These are phyloP conservation scores for Pleurozium schreberi DNA, from an alignment of 225 moss, liverwort and hornwort species.

Conservation along the genomic window DNA sequence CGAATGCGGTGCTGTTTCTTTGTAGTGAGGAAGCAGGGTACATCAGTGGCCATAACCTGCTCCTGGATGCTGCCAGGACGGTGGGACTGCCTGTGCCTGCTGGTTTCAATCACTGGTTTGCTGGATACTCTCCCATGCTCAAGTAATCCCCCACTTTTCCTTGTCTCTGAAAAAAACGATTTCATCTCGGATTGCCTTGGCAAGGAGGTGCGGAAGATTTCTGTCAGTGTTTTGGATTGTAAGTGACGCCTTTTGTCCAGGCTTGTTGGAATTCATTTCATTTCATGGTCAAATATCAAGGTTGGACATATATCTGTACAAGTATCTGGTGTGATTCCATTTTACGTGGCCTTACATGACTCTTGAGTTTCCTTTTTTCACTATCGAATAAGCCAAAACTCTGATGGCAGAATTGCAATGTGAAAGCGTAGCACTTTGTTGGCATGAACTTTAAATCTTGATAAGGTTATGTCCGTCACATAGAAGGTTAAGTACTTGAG, in stretches of 20 bases:
- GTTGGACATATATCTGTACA: background rate
- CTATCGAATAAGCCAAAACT: background rate
- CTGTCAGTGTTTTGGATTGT: background rate
- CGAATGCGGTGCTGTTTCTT: conserved; percentile 47
- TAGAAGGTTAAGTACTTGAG: too few species aligned
- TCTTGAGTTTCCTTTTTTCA: background rate
- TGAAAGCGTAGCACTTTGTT: background rate
- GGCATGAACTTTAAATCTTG: background rate
- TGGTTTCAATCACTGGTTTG: conserved; percentile 29
- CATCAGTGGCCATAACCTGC: conserved; percentile 54
- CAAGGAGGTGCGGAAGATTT: background rate
- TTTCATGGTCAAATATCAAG: too few species aligned
- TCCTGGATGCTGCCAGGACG: conserved; percentile 40
- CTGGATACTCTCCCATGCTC: conserved; percentile 33
- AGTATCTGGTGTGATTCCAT: background rate
- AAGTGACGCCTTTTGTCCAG: background rate
- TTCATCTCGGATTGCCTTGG: background rate
- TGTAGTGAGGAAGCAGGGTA: conserved; percentile 50
- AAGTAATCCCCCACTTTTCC: background rate
- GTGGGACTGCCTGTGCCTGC: conserved; percentile 9
- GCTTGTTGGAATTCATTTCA: background rate
- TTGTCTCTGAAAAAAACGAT: background rate
- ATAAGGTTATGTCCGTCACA: background rate
- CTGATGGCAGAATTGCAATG: background rate
- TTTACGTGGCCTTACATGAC: background rate